phyloP scores from a whole-genome alignment of 1,139 yeast genomes.

The Suhomyces guaymorum region DNA sequence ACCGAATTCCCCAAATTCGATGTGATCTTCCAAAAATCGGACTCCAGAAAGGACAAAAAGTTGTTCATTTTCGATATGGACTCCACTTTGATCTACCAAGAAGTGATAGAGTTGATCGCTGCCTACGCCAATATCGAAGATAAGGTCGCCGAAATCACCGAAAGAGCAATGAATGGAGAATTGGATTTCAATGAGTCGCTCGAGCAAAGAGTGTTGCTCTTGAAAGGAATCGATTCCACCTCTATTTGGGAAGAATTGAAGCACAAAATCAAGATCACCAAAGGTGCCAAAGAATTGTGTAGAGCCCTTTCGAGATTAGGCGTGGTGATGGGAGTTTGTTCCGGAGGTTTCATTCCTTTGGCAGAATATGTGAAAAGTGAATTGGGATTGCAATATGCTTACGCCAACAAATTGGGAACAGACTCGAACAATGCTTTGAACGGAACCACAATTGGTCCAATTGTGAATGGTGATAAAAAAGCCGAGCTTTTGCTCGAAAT shows the following conservation, averaged over 20 bases:
- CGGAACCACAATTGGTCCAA: constrained; percentile 64
- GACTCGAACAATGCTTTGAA: constrained; percentile 61
- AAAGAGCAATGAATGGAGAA: constrained; percentile 96
- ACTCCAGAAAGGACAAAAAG: constrained; percentile 50
- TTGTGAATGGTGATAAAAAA: constrained; percentile 85
- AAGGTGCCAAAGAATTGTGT: constrained; percentile 78
- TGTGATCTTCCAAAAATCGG: constrained; percentile 34
- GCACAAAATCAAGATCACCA: constrained; percentile 66
- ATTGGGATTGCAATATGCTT: constrained; percentile 81
- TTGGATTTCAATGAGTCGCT: constrained; percentile 86
- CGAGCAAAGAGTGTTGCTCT: constrained; percentile 67
- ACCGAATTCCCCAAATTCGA: constrained; percentile 23
- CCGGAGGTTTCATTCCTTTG: constrained; percentile 93
- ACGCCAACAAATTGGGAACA: constrained; percentile 72
- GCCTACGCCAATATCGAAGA: constrained; percentile 79
- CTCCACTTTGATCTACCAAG: constrained; percentile 93
- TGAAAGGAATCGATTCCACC: constrained; percentile 76
- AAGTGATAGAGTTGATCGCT: constrained; percentile 94
- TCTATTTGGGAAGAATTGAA: constrained; percentile 79
- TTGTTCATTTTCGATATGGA: constrained; percentile 96
- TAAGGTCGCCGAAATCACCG: constrained; percentile 79
- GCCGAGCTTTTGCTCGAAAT: constrained; percentile 71
- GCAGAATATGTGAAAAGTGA: constrained; percentile 72
- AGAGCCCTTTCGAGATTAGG: constrained; percentile 61
- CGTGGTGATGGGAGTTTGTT: constrained; percentile 77